Evolutionary conservation across 345 rosid species (phyloP).

Genomic region (Anacardium occidentale): DNA sequence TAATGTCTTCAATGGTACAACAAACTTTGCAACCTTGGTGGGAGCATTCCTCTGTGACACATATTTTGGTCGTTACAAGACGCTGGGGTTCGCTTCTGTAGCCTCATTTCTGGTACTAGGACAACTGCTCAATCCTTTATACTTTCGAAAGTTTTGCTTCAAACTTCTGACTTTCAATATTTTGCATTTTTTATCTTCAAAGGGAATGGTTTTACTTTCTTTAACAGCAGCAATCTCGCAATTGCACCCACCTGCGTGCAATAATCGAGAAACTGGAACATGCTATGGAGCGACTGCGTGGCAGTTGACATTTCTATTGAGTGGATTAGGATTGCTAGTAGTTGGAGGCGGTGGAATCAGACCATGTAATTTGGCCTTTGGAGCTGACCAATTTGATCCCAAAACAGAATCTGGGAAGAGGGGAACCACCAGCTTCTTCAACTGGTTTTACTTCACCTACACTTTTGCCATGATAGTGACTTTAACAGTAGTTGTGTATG

Average conservation of each 20-base stretch:
- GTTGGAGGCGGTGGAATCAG: conserved; percentile 51
- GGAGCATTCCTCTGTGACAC: conserved; percentile 72
- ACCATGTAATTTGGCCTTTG: conserved; percentile 56
- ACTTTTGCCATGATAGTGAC: conserved; percentile 46
- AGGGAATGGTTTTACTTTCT: conserved; percentile 48
- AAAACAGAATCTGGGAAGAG: conserved; percentile 39
- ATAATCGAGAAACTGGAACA: background rate
- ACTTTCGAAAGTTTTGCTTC: too few species aligned
- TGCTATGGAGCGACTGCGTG: conserved; percentile 32
- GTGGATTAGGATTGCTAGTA: conserved; percentile 34
- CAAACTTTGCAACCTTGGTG: conserved; percentile 55
- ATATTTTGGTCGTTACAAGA: conserved; percentile 69
- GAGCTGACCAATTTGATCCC: conserved; percentile 60
- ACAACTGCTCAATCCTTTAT: background rate
- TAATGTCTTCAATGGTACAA: conserved; percentile 57
- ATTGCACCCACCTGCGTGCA: conserved; percentile 42
- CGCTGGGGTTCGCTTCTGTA: conserved; percentile 55
- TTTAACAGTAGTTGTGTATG: conserved; percentile 43
- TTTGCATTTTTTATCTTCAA: background rate
- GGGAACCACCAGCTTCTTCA: conserved; percentile 54
- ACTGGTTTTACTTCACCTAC: conserved; percentile 55
- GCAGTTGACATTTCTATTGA: conserved; percentile 39
- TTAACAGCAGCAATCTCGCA: conserved; percentile 39
- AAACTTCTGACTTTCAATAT: too few species aligned
- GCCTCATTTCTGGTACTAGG: conserved; percentile 55